Evolutionary conservation across 305 asterid genomes (phyloP).

Genomic region (Salvia sclarea): DNA sequence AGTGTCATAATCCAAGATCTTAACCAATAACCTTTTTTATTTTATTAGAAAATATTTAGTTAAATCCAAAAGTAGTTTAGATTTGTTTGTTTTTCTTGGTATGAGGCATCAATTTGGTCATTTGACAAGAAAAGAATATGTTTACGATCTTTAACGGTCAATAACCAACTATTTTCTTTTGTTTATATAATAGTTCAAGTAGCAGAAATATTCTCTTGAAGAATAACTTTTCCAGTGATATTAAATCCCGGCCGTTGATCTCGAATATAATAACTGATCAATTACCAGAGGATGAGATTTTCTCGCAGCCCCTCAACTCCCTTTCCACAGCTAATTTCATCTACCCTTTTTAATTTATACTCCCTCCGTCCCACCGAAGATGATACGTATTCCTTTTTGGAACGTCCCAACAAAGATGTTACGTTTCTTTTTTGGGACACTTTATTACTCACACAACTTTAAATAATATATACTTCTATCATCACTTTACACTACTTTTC

Average conservation of each 20-base stretch:
- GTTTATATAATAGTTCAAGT: not conserved
- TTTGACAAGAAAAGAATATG: slow-evolving; percentile 28
- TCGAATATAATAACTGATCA: slow-evolving; percentile 13
- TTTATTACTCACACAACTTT: too few species aligned
- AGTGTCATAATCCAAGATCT: not conserved
- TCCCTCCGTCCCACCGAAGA: too few species aligned
- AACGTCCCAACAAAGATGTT: too few species aligned
- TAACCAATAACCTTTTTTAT: not conserved
- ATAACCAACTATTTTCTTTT: slow-evolving; percentile 26
- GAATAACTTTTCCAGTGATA: not conserved
- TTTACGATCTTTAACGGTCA: slow-evolving; percentile 25
- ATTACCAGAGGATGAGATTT: slow-evolving; percentile 7
- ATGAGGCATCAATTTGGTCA: slow-evolving; percentile 2
- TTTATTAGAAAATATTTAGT: not conserved
- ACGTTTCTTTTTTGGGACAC: too few species aligned
- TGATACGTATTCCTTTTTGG: too few species aligned
- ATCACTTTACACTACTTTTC: too few species aligned
- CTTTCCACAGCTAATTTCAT: not conserved
- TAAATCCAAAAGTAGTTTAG: not conserved
- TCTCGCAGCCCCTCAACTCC: not conserved
- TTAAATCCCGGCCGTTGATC: slow-evolving; percentile 31
- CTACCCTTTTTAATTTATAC: not conserved
- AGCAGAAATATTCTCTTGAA: not conserved
- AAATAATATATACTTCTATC: too few species aligned
- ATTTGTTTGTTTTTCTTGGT: not conserved